These are phyloP conservation scores for Mucor irregularis DNA, from an alignment of 371 early-diverging fungal species.

Conservation along the genomic window DNA sequence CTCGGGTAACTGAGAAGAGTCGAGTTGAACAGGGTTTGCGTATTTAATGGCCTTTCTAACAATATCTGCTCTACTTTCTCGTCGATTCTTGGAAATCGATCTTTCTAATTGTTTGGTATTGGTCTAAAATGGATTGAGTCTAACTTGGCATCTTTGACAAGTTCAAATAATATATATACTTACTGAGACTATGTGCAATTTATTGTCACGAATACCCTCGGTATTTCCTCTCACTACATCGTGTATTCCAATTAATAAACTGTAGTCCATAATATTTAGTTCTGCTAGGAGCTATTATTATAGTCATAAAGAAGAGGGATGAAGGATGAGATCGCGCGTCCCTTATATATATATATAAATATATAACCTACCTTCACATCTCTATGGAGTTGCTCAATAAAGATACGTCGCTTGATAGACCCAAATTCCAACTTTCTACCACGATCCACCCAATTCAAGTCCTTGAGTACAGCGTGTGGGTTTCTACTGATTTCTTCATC, in stretches of 20 bases:
- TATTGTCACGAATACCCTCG: conserved; percentile 80
- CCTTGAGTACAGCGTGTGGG: conserved; percentile 88
- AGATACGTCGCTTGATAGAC: conserved; percentile 67
- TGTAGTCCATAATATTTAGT: conserved; percentile 97
- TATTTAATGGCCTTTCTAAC: conserved; percentile 67
- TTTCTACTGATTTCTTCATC: conserved; percentile 70
- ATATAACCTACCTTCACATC: conserved; percentile 66
- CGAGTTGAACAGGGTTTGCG: conserved; percentile 67
- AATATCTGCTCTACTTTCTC: conserved; percentile 62
- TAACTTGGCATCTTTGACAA: not conserved
- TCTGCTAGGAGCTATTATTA: conserved; percentile 57
- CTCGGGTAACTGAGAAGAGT: conserved; percentile 52
- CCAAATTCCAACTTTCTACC: conserved; percentile 76
- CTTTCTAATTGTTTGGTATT: conserved; percentile 12
- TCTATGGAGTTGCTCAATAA: conserved; percentile 78
- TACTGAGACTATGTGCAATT: conserved; percentile 21
- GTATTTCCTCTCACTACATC: conserved; percentile 80
- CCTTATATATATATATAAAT: not conserved
- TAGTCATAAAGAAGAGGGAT: no score
- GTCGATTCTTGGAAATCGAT: not conserved
- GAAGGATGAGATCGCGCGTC: no score
- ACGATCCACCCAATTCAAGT: conserved; percentile 87
- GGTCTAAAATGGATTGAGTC: conserved; percentile 22
- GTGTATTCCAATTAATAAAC: conserved; percentile 91
- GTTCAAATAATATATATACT: not conserved